A percentile compares a stretch with the other conserved stretches of the same genome.
phyloP scores from a whole-genome alignment of 2,329 filamentous ascomycete genomes.

The Penicillium sp. region DNA sequence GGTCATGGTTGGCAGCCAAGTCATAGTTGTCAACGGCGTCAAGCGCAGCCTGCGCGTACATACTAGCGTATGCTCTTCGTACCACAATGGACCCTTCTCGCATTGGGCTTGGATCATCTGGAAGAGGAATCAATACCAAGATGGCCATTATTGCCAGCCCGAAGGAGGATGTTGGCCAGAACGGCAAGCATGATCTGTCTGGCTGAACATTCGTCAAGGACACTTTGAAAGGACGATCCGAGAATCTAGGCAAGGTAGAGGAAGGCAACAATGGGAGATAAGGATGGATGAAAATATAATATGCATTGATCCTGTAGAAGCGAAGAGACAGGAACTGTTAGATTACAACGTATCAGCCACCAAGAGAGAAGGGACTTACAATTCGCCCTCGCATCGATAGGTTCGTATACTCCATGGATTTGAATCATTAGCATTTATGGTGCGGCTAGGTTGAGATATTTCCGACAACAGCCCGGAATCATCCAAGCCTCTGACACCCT shows the following conservation, averaged over 20 bases:
- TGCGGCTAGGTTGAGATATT: background rate
- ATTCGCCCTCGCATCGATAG: slow-evolving; percentile 22
- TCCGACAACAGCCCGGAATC: background rate
- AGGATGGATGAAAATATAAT: slow-evolving; percentile 29
- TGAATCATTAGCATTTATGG: slow-evolving; percentile 8
- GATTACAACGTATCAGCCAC: background rate
- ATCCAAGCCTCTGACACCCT: background rate
- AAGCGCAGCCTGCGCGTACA: slow-evolving; percentile 24
- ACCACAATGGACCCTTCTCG: slow-evolving; percentile 7
- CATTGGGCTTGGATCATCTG: slow-evolving; percentile 8
- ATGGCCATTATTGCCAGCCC: slow-evolving; percentile 24
- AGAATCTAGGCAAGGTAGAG: slow-evolving; percentile 5
- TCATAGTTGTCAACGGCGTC: slow-evolving; percentile 14
- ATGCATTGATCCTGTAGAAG: slow-evolving; percentile 21
- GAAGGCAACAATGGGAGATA: slow-evolving; percentile 26
- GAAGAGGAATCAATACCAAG: slow-evolving; percentile 22
- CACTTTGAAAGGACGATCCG: slow-evolving; percentile 8
- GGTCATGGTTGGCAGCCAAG: slow-evolving; percentile 7
- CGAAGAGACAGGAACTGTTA: background rate
- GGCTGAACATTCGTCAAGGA: slow-evolving; percentile 1
- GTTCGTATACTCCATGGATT: slow-evolving; percentile 11
- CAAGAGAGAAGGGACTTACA: slow-evolving; percentile 13
- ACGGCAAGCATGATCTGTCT: slow-evolving; percentile 10
- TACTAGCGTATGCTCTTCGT: slow-evolving; percentile 22
- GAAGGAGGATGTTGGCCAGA: slow-evolving; percentile 22